phyloP scores from a whole-genome alignment of 1,284 basidiomycete species.

The Exobasidium cylindrosporum region DNA sequence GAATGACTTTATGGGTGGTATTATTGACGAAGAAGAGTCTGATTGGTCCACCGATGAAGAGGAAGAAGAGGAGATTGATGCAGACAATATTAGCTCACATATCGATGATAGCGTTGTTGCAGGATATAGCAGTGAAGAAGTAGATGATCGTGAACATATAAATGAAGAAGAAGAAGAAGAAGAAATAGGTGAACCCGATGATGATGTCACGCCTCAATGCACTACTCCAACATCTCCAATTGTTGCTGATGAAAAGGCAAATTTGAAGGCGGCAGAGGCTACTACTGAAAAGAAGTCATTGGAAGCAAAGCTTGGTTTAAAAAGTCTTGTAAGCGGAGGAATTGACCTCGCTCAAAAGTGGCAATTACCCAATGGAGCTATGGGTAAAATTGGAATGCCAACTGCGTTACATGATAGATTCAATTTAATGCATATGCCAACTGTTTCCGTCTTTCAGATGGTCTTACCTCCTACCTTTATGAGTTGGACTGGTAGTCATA shows the following conservation, averaged over 20 bases:
- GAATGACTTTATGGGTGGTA: constrained; percentile 13
- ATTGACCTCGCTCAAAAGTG: constrained; percentile 15
- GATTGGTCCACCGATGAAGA: constrained; percentile 33
- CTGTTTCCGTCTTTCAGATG: constrained; percentile 43
- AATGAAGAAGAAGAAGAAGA: neutral
- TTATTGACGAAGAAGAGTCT: constrained; percentile 21
- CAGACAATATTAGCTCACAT: constrained; percentile 46
- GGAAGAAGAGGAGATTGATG: constrained; percentile 35
- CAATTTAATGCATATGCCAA: constrained; percentile 16
- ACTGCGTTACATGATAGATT: constrained; percentile 13
- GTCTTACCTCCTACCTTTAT: constrained; percentile 28
- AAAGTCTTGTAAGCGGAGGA: neutral
- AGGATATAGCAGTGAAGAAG: constrained; percentile 20
- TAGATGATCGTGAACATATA: constrained; percentile 20
- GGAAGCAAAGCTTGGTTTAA: constrained; percentile 9
- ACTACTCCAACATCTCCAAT: neutral
- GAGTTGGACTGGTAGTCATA: constrained; percentile 22
- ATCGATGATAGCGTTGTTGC: constrained; percentile 27
- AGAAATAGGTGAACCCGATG: constrained; percentile 10
- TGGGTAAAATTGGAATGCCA: constrained; percentile 3
- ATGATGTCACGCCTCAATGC: neutral
- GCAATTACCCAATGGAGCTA: neutral
- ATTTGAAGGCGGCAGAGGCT: neutral
- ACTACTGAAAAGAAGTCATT: neutral
- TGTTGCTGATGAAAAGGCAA: constrained; percentile 3